Percentiles rank a stretch among this genome's conserved stretches.
These are phyloP conservation scores for Tetrahymena thermophila DNA, from an alignment of 73 alveolate species.

Conservation along the genomic window DNA sequence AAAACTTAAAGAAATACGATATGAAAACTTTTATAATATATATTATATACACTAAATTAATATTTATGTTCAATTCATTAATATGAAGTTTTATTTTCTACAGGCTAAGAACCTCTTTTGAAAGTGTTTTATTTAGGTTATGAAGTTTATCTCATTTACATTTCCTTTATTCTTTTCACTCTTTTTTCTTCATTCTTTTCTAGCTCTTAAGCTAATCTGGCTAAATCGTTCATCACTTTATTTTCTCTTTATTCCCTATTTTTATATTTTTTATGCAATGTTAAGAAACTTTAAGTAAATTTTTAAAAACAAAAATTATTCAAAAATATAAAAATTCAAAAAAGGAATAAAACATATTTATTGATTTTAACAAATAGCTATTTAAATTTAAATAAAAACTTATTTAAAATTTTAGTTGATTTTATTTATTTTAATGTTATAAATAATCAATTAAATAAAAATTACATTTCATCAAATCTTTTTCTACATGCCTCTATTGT, in stretches of 20 bases:
- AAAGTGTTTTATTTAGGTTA: neutral
- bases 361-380: too few species aligned
- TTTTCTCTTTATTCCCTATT: neutral
- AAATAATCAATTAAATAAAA: too few species aligned
- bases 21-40: neutral
- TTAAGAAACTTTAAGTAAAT: too few species aligned
- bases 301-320: neutral
- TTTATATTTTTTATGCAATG: too few species aligned
- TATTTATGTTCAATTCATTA: neutral
- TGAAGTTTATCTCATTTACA: neutral
- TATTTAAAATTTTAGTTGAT: too few species aligned
- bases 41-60: neutral
- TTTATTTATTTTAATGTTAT: too few species aligned
- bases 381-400: too few species aligned
- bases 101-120: neutral
- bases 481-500: neutral
- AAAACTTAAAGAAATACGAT: neutral
- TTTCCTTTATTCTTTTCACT: neutral
- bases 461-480: neutral
- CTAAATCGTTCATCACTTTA: neutral
- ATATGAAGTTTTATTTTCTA: neutral
- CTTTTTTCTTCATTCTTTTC: neutral
- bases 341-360: too few species aligned
- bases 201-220: neutral
- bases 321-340: neutral